phyloP scores from a whole-genome alignment of 306 rosid genomes.

The Pterocarpus macrocarpus region DNA sequence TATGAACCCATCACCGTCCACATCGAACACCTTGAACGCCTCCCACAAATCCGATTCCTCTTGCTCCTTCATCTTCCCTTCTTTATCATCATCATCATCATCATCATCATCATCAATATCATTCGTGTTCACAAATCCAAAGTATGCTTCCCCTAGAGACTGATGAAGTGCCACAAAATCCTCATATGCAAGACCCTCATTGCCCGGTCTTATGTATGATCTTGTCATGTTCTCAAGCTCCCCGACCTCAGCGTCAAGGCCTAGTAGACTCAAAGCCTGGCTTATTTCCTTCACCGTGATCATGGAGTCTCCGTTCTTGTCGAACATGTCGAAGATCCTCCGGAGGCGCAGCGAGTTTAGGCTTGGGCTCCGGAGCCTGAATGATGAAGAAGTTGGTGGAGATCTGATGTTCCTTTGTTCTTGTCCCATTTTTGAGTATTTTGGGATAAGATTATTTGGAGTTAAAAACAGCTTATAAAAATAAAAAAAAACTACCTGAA shows the following conservation, averaged over 20 bases:
- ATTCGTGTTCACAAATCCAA: constrained; percentile 13
- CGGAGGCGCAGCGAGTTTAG: constrained; percentile 72
- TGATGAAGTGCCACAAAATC: constrained; percentile 72
- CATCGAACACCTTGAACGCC: constrained; percentile 94
- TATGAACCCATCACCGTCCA: constrained; percentile 82
- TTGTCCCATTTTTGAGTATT: constrained; percentile 28
- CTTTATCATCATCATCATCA: background rate
- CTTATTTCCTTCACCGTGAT: constrained; percentile 67
- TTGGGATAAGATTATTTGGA: no score
- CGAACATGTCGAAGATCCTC: constrained; percentile 79
- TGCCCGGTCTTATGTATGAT: constrained; percentile 60
- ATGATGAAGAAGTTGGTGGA: constrained; percentile 52
- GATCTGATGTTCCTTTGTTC: background rate
- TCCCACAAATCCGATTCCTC: constrained; percentile 75
- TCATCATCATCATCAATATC: background rate
- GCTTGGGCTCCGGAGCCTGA: constrained; percentile 70
- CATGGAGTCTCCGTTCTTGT: constrained; percentile 69
- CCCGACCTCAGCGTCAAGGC: constrained; percentile 60
- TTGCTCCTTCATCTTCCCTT: constrained; percentile 30
- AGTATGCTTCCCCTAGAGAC: constrained; percentile 65
- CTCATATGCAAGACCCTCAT: constrained; percentile 65
- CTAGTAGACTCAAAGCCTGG: constrained; percentile 65
- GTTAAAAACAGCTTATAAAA: no score
- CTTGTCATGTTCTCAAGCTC: constrained; percentile 59
- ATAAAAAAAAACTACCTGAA: no score